Evolutionary conservation across 2,329 filamentous ascomycete genomes (phyloP), one percentile per base, ranked within the genome.

Genomic region (Paraconiothyrium brasiliense): DNA sequence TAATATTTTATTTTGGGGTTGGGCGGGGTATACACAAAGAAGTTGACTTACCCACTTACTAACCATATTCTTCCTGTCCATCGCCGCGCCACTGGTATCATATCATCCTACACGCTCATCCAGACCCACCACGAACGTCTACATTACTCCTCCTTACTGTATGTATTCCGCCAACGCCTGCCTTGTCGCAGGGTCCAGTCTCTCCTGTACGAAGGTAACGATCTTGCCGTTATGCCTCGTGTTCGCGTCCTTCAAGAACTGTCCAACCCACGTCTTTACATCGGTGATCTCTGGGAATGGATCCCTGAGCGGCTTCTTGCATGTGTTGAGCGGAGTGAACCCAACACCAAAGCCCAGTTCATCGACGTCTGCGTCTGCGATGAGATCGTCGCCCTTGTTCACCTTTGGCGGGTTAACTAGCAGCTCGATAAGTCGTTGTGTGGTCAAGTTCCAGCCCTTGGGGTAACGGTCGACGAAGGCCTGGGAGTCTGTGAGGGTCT

Each of bases 321-420:
- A 95, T 0, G 94, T 97, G 81, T 94, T 97, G 65, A 99, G 86
- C 35, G 92, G 90, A 0, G 95, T 98, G 80, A 97, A 99, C 9
- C 93, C 94, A 67, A 97, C 89, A 30, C 95, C 95, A 74, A 99
- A 99, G 32, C 92, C 90, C 68, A 97, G 89, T 76, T 99, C 95
- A 71, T 99, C 95, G 30, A 97, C 92, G 72, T 98, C 94, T 3
- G 93, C 90, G 76, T 98, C 95, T 11, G 89, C 87, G 65, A 97
- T 90, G 54, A 92, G 82, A 68, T 96, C 93, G 60, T 90, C 89
- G 39, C 85, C 82, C 1, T 90, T 87, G 16, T 83, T 81, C 7
- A 86, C 84, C 4, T 94, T 86, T 39, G 94, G 94, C 30, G 94
- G 92, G 79, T 97, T 96, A 75, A 94, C 90, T 8, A 99, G 85